These are phyloP conservation scores for Penicillium expansum DNA, from an alignment of 2,329 filamentous ascomycete genomes.

Conservation along the genomic window DNA sequence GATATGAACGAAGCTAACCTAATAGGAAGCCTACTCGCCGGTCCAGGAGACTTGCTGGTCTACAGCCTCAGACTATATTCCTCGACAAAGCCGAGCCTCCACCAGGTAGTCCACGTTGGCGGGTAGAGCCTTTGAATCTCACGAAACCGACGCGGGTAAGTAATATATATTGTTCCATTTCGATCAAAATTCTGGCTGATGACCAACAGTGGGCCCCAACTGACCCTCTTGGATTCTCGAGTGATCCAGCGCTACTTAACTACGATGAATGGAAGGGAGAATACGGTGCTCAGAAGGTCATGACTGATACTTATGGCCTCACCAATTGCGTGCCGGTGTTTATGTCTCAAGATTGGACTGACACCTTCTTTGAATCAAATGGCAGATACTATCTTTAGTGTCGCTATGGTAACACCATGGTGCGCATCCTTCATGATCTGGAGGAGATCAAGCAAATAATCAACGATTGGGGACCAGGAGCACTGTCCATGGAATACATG, in stretches of 20 bases:
- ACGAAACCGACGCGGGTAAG: background rate
- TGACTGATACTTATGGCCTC: background rate
- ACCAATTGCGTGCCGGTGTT: background rate
- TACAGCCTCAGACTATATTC: background rate
- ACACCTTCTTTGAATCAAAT: background rate
- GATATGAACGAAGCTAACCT: background rate
- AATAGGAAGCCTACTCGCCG: background rate
- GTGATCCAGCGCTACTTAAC: background rate
- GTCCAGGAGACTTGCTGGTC: background rate
- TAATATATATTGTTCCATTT: background rate
- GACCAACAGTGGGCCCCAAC: background rate
- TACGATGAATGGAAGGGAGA: background rate
- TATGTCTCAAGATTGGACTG: background rate
- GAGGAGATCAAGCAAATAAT: background rate
- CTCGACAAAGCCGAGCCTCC: background rate
- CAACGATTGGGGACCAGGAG: background rate
- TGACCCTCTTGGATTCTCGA: background rate
- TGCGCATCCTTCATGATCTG: background rate
- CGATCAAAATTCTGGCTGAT: background rate
- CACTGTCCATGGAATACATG: background rate
- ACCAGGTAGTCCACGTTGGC: background rate
- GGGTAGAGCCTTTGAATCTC: background rate
- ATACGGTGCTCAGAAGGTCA: background rate
- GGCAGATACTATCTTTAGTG: background rate
- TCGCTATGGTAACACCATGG: background rate